phyloP scores from a whole-genome alignment of 1,284 basidiomycete genomes.

The Pseudozyma hubeiensis region DNA sequence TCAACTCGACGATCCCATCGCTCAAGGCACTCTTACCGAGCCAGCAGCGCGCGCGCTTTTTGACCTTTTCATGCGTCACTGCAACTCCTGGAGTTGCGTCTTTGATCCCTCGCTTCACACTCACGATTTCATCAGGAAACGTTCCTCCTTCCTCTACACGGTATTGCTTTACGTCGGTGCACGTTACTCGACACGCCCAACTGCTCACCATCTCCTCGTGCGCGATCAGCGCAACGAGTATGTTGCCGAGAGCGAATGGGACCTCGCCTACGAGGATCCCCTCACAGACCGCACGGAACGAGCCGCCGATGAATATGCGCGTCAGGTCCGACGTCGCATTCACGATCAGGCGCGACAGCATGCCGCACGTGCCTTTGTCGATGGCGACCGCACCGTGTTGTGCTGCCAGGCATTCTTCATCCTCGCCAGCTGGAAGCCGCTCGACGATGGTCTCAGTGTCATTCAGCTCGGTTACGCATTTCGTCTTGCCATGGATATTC shows the following conservation, averaged over 20 bases:
- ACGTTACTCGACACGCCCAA: constrained; percentile 27
- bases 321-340: constrained; percentile 34
- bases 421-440: constrained; percentile 50
- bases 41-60: constrained; percentile 45
- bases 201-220: constrained; percentile 40
- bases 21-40: constrained; percentile 40
- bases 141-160: constrained; percentile 51
- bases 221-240: constrained; percentile 30
- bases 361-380: constrained; percentile 47
- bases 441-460: constrained; percentile 47
- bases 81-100: constrained; percentile 38
- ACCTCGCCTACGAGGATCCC: constrained; percentile 33
- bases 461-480: constrained; percentile 52
- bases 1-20: constrained; percentile 42
- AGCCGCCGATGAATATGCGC: constrained; percentile 39
- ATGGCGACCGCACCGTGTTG: constrained; percentile 49
- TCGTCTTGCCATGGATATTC: constrained; percentile 53
- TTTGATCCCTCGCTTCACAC: constrained; percentile 46
- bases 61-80: constrained; percentile 42
- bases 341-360: constrained; percentile 42
- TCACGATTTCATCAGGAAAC: constrained; percentile 51
- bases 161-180: constrained; percentile 46
- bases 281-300: constrained; percentile 16
- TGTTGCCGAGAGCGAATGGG: constrained; percentile 28
- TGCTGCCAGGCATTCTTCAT: constrained; percentile 50